These are phyloP conservation scores for Hemisphaericaspora subhashii DNA, from an alignment of 1,139 yeast species.

Conservation along the genomic window DNA sequence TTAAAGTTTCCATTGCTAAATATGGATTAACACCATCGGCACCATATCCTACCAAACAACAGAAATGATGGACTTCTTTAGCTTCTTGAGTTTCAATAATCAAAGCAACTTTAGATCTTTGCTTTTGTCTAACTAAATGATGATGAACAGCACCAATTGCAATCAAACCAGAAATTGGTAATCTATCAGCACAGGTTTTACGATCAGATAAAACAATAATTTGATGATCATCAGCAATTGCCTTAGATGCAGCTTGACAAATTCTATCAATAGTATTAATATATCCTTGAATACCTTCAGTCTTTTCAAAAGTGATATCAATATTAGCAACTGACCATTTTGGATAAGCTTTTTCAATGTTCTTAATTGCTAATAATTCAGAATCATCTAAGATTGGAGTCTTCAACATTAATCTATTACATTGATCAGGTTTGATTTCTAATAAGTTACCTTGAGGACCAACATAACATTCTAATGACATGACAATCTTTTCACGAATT, in stretches of 20 bases:
- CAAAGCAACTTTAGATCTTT: conserved; percentile 92
- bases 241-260: conserved; percentile 83
- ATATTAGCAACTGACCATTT: conserved; percentile 80
- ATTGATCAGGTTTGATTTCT: conserved; percentile 89
- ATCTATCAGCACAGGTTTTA: conserved; percentile 55
- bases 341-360: conserved; percentile 75
- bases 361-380: conserved; percentile 72
- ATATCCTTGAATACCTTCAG: conserved; percentile 85
- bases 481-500: conserved; percentile 92
- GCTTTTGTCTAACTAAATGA: conserved; percentile 92
- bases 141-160: conserved; percentile 99
- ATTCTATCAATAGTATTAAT: conserved; percentile 81
- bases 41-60: conserved; percentile 94
- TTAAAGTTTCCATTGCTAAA: conserved; percentile 84
- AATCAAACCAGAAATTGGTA: conserved; percentile 83
- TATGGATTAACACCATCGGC: conserved; percentile 96
- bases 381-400: conserved; percentile 79
- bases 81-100: conserved; percentile 95
- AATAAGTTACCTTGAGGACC: conserved; percentile 97
- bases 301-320: conserved; percentile 86
- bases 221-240: conserved; percentile 74
- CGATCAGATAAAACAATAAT: conserved; percentile 78
- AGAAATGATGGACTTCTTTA: conserved; percentile 94
- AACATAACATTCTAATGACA: conserved; percentile 94
- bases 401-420: conserved; percentile 79